These are phyloP conservation scores for Neurospora crassa DNA, from an alignment of 2,329 filamentous ascomycete species.

Conservation along the genomic window DNA sequence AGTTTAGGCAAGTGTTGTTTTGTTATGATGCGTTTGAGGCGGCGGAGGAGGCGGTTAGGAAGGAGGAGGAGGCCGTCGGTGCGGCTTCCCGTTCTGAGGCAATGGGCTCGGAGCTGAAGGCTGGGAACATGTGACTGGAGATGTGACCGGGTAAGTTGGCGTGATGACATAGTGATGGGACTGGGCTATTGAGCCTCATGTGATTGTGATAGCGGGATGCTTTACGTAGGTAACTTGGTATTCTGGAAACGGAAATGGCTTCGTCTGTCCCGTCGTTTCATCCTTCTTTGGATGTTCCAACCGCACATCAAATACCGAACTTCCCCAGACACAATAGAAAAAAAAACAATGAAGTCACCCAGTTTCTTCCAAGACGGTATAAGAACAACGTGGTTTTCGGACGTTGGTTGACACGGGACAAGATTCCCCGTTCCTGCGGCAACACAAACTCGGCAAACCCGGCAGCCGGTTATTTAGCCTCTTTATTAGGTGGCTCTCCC, in stretches of 20 bases:
- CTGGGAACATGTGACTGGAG: neutral
- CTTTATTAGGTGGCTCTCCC: constrained; percentile 4
- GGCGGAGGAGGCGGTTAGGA: constrained; percentile 2
- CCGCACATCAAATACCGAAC: neutral
- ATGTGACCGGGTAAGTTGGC: constrained; percentile 3
- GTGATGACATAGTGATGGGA: neutral
- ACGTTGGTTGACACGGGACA: constrained; percentile 7
- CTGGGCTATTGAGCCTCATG: neutral
- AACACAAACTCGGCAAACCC: constrained; percentile 16
- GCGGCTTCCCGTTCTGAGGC: neutral
- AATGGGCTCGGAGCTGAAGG: neutral
- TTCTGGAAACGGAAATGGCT: neutral
- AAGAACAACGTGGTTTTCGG: constrained; percentile 13
- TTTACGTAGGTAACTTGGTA: too few relatives aligned
- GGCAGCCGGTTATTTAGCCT: constrained; percentile 20
- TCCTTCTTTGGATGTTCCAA: neutral
- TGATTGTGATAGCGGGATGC: neutral
- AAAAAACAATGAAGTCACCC: neutral
- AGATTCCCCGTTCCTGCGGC: constrained; percentile 14
- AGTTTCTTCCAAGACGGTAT: constrained; percentile 10
- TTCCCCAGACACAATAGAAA: neutral
- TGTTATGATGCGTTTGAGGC: constrained; percentile 11
- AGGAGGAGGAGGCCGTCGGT: neutral
- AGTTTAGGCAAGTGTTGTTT: constrained; percentile 11
- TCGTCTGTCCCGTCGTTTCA: neutral